phyloP scores from a whole-genome alignment of 768 basidiomycete genomes.

The Tricholoma furcatifolium region DNA sequence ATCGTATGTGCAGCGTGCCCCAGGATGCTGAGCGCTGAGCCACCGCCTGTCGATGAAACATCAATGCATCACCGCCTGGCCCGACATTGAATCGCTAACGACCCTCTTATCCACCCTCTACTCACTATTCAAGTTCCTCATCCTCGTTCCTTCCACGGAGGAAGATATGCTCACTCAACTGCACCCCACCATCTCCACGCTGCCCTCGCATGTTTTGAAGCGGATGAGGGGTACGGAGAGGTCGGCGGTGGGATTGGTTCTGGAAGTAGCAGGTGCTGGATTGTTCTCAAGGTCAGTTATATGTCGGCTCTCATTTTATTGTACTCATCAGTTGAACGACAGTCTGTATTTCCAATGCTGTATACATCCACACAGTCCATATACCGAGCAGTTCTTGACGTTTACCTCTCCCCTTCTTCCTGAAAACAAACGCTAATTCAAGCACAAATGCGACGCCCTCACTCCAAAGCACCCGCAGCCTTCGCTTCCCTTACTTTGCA shows the following conservation, averaged over 20 bases:
- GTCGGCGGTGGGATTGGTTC: too few species aligned
- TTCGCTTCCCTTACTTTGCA: conserved; percentile 58
- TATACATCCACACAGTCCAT: conserved; percentile 74
- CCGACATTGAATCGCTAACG: conserved; percentile 58
- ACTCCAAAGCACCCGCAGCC: conserved; percentile 68
- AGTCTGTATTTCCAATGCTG: conserved; percentile 83
- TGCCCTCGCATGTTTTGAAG: conserved; percentile 55
- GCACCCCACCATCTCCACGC: conserved; percentile 33
- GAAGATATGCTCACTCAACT: too few species aligned
- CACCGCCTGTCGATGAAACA: too few species aligned
- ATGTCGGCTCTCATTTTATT: too few species aligned
- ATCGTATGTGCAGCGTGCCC: too few species aligned
- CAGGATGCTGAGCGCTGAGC: too few species aligned
- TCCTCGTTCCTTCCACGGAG: conserved; percentile 34
- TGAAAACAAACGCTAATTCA: conserved; percentile 41
- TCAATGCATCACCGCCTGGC: too few species aligned
- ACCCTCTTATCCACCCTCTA: conserved; percentile 68
- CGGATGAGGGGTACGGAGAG: conserved; percentile 56
- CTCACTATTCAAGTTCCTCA: conserved; percentile 67
- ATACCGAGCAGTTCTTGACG: conserved; percentile 53
- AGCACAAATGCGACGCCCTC: conserved; percentile 68
- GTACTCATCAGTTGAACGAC: too few species aligned
- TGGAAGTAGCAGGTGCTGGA: conserved; percentile 78
- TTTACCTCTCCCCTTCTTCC: conserved; percentile 44
- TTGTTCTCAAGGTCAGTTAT: conserved; percentile 68